phyloP scores from a whole-genome alignment of 2,329 filamentous ascomycete genomes.

The Beauveria sp. region DNA sequence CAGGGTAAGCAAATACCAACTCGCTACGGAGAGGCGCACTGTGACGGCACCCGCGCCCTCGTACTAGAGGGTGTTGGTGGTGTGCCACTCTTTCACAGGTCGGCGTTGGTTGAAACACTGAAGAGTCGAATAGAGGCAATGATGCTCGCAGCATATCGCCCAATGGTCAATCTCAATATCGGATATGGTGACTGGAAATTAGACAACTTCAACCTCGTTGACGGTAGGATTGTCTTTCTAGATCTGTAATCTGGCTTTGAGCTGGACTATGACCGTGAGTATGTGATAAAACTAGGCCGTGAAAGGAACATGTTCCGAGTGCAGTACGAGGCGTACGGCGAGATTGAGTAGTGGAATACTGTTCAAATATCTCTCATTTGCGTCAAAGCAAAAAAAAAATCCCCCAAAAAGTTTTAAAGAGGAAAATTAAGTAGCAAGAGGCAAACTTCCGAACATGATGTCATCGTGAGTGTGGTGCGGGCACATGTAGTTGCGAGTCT shows the following conservation, averaged over 20 bases:
- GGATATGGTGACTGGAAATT: conserved; percentile 10
- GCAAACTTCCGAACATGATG: too few species aligned
- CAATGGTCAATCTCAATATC: conserved; percentile 2
- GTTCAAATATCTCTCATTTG: too few species aligned
- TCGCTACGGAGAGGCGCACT: conserved; percentile 12
- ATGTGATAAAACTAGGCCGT: not conserved
- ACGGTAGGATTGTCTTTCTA: conserved; percentile 11
- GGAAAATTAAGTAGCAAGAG: too few species aligned
- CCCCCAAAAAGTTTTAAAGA: too few species aligned
- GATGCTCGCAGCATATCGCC: not conserved
- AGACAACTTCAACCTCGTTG: conserved; percentile 12
- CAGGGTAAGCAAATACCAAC: conserved; percentile 14
- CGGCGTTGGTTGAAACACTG: not conserved
- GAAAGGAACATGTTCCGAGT: not conserved
- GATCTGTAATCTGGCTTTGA: conserved; percentile 2
- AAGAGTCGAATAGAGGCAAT: not conserved
- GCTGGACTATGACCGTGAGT: not conserved
- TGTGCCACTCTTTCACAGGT: conserved; percentile 3
- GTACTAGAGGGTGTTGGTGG: conserved; percentile 12
- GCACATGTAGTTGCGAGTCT: too few species aligned
- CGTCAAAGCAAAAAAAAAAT: too few species aligned
- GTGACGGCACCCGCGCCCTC: conserved; percentile 12
- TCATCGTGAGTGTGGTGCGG: too few species aligned
- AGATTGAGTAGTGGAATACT: not conserved
- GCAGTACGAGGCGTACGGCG: not conserved